Evolutionary conservation across 2,329 filamentous ascomycete species (phyloP).

Genomic region (Aspergillus ochraceus): DNA sequence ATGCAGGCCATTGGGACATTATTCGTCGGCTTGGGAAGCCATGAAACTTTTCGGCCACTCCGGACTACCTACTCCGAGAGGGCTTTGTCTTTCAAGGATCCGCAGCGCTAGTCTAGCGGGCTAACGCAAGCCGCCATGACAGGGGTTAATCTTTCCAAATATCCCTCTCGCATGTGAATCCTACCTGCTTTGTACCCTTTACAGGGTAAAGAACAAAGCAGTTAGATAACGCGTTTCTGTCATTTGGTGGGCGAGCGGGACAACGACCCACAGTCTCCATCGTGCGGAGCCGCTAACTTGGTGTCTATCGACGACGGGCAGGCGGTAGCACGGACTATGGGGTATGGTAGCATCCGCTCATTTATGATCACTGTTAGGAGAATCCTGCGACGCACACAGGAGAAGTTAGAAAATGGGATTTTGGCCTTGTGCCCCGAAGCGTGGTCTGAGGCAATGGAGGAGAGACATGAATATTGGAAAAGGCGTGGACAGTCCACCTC

Average conservation of each 20-base stretch:
- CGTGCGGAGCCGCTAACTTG: neutral
- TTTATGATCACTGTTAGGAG: neutral
- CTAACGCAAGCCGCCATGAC: neutral
- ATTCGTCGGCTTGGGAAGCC: no score
- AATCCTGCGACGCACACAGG: neutral
- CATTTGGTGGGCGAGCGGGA: neutral
- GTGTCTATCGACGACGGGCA: no score
- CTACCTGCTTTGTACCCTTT: neutral
- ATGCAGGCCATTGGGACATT: no score
- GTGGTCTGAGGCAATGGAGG: no score
- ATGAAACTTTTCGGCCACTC: no score
- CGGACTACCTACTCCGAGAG: no score
- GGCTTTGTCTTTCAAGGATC: neutral
- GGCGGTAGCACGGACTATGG: neutral
- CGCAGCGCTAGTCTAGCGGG: neutral
- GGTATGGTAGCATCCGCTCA: neutral
- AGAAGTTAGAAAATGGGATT: neutral
- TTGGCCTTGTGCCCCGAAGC: neutral
- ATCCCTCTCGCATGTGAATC: neutral
- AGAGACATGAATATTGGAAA: no score
- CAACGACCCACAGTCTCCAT: neutral
- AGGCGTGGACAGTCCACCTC: no score
- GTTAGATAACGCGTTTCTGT: neutral
- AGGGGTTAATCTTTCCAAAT: neutral
- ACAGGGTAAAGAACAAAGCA: no score